These are phyloP conservation scores for Carex kokanica DNA, from an alignment of 176 grass and related monocot genomes.

Conservation along the genomic window DNA sequence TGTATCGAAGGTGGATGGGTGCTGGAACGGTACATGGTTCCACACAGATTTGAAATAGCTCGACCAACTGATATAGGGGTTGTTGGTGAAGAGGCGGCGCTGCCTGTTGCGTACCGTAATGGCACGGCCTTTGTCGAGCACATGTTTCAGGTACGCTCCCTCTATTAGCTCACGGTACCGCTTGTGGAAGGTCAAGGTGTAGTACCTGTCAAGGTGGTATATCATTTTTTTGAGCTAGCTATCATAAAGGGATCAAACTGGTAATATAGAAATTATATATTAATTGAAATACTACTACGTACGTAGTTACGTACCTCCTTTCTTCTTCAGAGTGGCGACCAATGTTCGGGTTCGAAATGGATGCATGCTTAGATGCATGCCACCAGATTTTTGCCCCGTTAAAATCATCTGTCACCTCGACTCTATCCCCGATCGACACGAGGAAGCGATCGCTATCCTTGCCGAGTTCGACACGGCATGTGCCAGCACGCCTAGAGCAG, in stretches of 20 bases:
- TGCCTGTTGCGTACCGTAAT: conserved; percentile 10
- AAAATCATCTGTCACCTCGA: conserved; percentile 32
- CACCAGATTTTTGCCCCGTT: conserved; percentile 25
- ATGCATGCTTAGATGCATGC: not conserved
- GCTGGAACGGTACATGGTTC: conserved; percentile 37
- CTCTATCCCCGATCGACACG: conserved; percentile 10
- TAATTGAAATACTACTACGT: too few relatives aligned
- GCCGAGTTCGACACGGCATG: conserved; percentile 18
- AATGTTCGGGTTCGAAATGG: not conserved
- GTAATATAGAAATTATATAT: too few relatives aligned
- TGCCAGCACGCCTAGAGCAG: conserved; percentile 4
- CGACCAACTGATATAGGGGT: not conserved
- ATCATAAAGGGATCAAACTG: not conserved
- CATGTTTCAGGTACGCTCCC: conserved; percentile 13
- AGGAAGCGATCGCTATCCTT: conserved; percentile 17
- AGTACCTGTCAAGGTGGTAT: conserved; percentile 10
- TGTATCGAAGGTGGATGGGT: conserved; percentile 36
- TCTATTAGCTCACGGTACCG: conserved; percentile 4
- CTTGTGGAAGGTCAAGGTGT: conserved; percentile 28
- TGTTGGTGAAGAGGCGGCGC: conserved; percentile 33
- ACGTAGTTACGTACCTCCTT: not conserved
- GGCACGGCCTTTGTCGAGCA: conserved; percentile 21
- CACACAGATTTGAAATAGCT: conserved; percentile 16
- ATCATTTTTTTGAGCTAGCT: too few relatives aligned
- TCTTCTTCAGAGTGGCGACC: not conserved